Evolutionary conservation across 116 monocot genomes (phyloP).

Genomic region (Trichopus zeylanicus): DNA sequence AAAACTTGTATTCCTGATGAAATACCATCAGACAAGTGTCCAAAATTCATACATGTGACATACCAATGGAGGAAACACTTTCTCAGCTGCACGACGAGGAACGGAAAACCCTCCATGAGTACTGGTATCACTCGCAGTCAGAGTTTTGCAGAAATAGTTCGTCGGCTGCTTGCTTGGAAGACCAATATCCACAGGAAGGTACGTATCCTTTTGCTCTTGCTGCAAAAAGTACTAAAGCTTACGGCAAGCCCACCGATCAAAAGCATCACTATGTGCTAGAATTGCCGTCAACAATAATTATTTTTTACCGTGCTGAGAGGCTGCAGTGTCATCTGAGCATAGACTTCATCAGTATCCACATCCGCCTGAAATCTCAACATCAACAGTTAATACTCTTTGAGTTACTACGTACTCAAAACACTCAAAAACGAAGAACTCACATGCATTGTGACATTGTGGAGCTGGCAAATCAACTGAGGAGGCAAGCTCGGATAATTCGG

Average conservation of each 20-base stretch:
- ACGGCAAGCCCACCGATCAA: background rate
- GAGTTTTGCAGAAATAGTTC: conserved; percentile 93
- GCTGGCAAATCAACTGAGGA: conserved; percentile 88
- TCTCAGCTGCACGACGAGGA: conserved; percentile 91
- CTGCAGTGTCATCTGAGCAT: conserved; percentile 94
- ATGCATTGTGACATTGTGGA: conserved; percentile 95
- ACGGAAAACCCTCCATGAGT: conserved; percentile 95
- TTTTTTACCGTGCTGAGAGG: conserved; percentile 58
- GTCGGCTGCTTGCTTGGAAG: conserved; percentile 86
- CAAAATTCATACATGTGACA: conserved; percentile 2
- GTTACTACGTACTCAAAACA: too few species aligned
- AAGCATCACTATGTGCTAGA: background rate
- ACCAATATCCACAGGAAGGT: conserved; percentile 73
- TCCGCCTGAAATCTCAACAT: conserved; percentile 55
- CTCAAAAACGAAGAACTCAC: conserved; percentile 43
- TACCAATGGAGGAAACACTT: conserved; percentile 93
- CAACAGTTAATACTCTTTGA: background rate
- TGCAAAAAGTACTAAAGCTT: conserved; percentile 11
- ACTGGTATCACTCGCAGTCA: conserved; percentile 86
- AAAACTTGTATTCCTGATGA: background rate
- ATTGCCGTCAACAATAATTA: background rate
- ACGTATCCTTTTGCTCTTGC: conserved; percentile 84
- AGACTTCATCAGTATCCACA: conserved; percentile 85
- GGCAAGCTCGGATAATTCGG: conserved; percentile 89
- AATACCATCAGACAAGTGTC: background rate